A percentile compares a stretch with the other conserved stretches of the same genome.
Evolutionary conservation across 2,329 filamentous ascomycete species (phyloP).

Genomic region (Penicillium psychrosexuale): DNA sequence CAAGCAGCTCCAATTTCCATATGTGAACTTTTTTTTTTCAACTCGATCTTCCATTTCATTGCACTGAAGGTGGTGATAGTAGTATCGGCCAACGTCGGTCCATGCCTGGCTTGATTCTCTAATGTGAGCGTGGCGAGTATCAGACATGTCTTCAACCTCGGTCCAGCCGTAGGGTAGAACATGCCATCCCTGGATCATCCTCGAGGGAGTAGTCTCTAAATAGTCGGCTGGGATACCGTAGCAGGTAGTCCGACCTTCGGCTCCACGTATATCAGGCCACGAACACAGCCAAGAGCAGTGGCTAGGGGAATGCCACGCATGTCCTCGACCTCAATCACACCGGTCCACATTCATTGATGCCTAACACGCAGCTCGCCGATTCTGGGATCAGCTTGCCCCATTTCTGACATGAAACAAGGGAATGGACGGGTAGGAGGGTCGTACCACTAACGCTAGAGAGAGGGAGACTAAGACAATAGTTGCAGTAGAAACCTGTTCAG

Average conservation of each 20-base stretch:
- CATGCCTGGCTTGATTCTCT: not conserved
- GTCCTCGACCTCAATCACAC: not conserved
- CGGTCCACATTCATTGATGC: not conserved
- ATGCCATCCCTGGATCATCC: not conserved
- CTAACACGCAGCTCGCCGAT: not conserved
- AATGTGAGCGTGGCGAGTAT: constrained; percentile 17
- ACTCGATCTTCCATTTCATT: not conserved
- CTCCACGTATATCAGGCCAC: not conserved
- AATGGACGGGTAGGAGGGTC: not conserved
- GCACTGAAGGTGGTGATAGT: not conserved
- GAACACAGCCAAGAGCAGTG: not conserved
- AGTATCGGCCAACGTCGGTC: not conserved
- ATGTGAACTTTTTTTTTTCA: constrained; percentile 18
- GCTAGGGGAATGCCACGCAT: not conserved
- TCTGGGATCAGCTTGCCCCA: not conserved
- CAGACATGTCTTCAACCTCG: constrained; percentile 12
- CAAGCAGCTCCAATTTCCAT: constrained; percentile 25
- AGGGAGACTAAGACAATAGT: not conserved
- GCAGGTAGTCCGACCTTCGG: not conserved
- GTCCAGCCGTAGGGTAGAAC: not conserved
- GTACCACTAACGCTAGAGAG: not conserved
- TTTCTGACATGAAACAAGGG: not conserved
- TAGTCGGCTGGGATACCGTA: not conserved
- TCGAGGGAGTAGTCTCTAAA: not conserved
- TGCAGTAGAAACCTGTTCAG: not conserved